Percentiles rank a stretch among this genome's conserved stretches.
These are phyloP conservation scores for Cyclocybe cylindracea DNA, from an alignment of 768 basidiomycete species.

Conservation along the genomic window DNA sequence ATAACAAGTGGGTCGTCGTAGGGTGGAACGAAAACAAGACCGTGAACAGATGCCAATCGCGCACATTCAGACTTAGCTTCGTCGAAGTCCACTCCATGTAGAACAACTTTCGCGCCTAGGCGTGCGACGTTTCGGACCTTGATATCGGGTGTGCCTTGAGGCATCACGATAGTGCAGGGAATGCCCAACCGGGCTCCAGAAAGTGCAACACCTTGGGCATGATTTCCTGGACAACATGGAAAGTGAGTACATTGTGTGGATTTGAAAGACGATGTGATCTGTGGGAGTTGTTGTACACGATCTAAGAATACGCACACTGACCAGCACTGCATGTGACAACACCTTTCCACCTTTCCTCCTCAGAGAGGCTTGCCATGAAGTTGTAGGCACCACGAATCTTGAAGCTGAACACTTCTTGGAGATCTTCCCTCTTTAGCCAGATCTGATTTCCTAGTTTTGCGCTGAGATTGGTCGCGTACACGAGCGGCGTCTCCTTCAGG, in stretches of 20 bases:
- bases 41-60: conserved; percentile 73
- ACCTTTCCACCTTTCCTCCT: conserved; percentile 95
- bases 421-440: conserved; percentile 96
- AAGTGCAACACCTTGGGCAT: conserved; percentile 97
- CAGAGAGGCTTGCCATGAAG: conserved; percentile 88
- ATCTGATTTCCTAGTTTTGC: conserved; percentile 88
- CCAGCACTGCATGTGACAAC: conserved; percentile 98
- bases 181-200: conserved; percentile 87
- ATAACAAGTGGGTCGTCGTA: conserved; percentile 98
- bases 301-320: conserved; percentile 61
- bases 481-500: conserved; percentile 86
- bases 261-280: neutral
- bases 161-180: conserved; percentile 99
- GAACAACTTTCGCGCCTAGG: conserved; percentile 90
- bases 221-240: conserved; percentile 69
- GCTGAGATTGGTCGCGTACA: conserved; percentile 84
- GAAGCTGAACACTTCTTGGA: conserved; percentile 98
- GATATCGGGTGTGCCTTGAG: conserved; percentile 90
- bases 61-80: conserved; percentile 95
- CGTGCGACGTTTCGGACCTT: conserved; percentile 96
- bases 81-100: conserved; percentile 92
- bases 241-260: conserved; percentile 1
- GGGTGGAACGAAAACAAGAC: conserved; percentile 90
- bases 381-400: conserved; percentile 99
- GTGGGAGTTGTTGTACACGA: conserved; percentile 6